Evolutionary conservation across 129 eudicot species (phyloP), one percentile per base, ranked within the genome.

Genomic region (Centella asiatica): DNA sequence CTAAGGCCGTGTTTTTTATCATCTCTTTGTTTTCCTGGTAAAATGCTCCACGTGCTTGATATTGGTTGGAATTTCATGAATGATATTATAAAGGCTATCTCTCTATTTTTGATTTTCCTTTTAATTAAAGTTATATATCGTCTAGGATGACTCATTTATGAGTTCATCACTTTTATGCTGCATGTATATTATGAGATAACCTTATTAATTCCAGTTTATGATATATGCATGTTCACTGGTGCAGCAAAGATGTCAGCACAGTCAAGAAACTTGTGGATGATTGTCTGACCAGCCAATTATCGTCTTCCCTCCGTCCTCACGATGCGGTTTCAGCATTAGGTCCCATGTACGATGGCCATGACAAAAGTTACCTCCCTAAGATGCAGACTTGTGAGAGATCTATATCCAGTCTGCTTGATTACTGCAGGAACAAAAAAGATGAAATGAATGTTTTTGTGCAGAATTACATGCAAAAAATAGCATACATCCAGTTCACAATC

Each of bases 261-360:
- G 95, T 86, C 68, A 90, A 79, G 75, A 90, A 86, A 65, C 83
- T 90, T 39, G 95, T 90, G 69, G 95, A 81, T 61, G 95, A 86
- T 45, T 83, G 89, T 70, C 53, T 90, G 48, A 69, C 89, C 60
- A 76, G 81, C 52, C 86, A 90, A 64, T 49, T 81, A 51, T 78
- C 95, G 25, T 67, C 81, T 64, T 84, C 95, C 4, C 90, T 86
- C 24, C 90, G 88, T 67, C 96, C 92, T 39, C 95, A 87, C 66
- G 99, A 92, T 72, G 99, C 96, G 2, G 95, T 92, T 74, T 92
- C 95, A 36, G 96, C 99, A 47, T 60, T 92, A 73, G 99, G 99
- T 46, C 95, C 86, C 58, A 87, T 87, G 90, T 92, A 92, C 28
- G 88, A 82, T 60, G 78, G 85, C 68, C 96, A 92, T 50, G 95